Evolutionary conservation across 1,139 yeast genomes (phyloP).

Genomic region (Pichia sp.): DNA sequence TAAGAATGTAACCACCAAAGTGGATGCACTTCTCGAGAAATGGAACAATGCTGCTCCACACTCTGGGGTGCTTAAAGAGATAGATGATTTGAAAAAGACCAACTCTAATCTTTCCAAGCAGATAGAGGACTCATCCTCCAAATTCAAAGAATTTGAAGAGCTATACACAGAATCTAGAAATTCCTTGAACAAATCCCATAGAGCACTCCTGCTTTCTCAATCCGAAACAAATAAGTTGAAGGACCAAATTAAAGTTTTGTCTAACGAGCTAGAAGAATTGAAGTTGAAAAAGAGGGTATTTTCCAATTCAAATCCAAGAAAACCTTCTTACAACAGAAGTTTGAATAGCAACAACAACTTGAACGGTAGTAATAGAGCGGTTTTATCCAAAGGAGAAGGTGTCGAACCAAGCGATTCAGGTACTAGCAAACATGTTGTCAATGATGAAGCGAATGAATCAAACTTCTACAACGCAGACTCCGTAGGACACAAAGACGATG

Average conservation of each 20-base stretch:
- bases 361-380: not conserved
- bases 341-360: not conserved
- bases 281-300: constrained; percentile 45
- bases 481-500: constrained; percentile 29
- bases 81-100: constrained; percentile 32
- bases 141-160: constrained; percentile 38
- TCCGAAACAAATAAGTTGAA: constrained; percentile 63
- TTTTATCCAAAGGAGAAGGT: not conserved
- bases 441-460: constrained; percentile 24
- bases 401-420: constrained; percentile 16
- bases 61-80: not conserved
- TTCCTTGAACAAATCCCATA: constrained; percentile 69
- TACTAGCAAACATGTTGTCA: constrained; percentile 24
- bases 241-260: constrained; percentile 50
- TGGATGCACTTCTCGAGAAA: constrained; percentile 11
- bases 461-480: constrained; percentile 22
- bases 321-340: constrained; percentile 15
- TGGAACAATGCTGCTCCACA: constrained; percentile 14
- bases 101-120: constrained; percentile 23
- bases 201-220: constrained; percentile 70
- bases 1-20: constrained; percentile 9
- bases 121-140: constrained; percentile 18
- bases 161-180: constrained; percentile 69
- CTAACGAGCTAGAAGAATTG: constrained; percentile 66
- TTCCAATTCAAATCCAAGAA: constrained; percentile 16